phyloP scores from a whole-genome alignment of 2,329 filamentous ascomycete species.

The Arachnomyces sp. region DNA sequence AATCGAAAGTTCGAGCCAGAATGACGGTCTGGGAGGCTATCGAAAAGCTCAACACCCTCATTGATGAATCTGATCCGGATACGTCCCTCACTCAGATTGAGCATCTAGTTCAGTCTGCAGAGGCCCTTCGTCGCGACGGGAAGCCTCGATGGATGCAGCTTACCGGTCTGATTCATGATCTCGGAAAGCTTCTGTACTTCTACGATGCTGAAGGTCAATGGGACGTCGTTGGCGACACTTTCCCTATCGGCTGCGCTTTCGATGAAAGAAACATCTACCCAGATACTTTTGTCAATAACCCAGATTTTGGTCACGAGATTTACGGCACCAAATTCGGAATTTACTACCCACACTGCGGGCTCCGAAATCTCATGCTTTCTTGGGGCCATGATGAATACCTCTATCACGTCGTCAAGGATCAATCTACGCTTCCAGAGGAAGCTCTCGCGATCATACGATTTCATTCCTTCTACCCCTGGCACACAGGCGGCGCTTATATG shows the following conservation, averaged over 20 bases:
- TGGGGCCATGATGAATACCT: constrained; percentile 57
- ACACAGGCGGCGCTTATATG: constrained; percentile 67
- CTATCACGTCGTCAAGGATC: constrained; percentile 78
- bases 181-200: constrained; percentile 26
- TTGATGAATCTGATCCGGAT: constrained; percentile 87
- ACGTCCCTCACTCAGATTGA: constrained; percentile 82
- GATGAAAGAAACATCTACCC: constrained; percentile 72
- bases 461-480: constrained; percentile 91
- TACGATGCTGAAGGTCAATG: constrained; percentile 74
- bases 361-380: constrained; percentile 80
- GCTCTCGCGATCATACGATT: constrained; percentile 88
- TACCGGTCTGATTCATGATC: constrained; percentile 28
- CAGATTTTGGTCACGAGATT: constrained; percentile 60
- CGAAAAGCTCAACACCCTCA: constrained; percentile 82
- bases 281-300: constrained; percentile 64
- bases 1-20: constrained; percentile 58
- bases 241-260: constrained; percentile 39
- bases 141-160: constrained; percentile 28
- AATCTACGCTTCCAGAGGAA: constrained; percentile 69
- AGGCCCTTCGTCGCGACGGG: constrained; percentile 75
- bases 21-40: constrained; percentile 90
- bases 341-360: constrained; percentile 67
- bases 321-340: constrained; percentile 73
- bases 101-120: constrained; percentile 79
- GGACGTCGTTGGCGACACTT: constrained; percentile 70